These are phyloP conservation scores for Phytophthora rubi DNA, from an alignment of 352 stramenopile species.

Conservation along the genomic window DNA sequence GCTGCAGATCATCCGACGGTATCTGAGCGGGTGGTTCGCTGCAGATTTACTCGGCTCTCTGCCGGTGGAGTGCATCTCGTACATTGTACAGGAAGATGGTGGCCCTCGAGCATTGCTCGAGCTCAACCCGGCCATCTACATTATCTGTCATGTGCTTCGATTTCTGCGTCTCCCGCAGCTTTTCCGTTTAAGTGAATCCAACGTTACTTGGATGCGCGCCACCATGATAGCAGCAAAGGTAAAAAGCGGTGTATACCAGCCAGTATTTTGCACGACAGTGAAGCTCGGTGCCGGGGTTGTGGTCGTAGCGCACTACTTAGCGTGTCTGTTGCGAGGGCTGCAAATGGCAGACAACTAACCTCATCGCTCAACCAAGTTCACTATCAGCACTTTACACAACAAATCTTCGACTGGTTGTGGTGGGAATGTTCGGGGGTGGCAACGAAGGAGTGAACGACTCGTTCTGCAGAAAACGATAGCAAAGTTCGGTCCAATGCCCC, in stretches of 20 bases:
- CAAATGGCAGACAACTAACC: neutral
- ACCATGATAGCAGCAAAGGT: neutral
- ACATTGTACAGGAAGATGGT: neutral
- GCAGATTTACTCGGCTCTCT: constrained; percentile 2
- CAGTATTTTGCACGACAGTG: neutral
- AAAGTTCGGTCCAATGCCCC: neutral
- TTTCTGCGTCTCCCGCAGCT: constrained; percentile 5
- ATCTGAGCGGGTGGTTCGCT: neutral
- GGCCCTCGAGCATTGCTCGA: neutral
- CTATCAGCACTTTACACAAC: neutral
- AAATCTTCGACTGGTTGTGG: neutral
- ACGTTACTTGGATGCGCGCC: neutral
- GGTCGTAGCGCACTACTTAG: neutral
- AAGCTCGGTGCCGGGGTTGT: neutral
- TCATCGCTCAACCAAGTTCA: neutral
- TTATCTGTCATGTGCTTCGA: constrained; percentile 4
- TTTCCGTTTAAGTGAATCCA: neutral
- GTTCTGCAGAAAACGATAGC: neutral
- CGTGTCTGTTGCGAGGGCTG: neutral
- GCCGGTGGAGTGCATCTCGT: constrained; percentile 1
- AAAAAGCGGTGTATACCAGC: neutral
- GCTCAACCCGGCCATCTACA: neutral
- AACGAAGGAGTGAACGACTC: neutral
- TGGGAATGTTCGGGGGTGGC: neutral
- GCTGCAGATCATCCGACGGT: neutral